Evolutionary conservation across 768 basidiomycete genomes (phyloP).

Genomic region (Pisolithus albus): DNA sequence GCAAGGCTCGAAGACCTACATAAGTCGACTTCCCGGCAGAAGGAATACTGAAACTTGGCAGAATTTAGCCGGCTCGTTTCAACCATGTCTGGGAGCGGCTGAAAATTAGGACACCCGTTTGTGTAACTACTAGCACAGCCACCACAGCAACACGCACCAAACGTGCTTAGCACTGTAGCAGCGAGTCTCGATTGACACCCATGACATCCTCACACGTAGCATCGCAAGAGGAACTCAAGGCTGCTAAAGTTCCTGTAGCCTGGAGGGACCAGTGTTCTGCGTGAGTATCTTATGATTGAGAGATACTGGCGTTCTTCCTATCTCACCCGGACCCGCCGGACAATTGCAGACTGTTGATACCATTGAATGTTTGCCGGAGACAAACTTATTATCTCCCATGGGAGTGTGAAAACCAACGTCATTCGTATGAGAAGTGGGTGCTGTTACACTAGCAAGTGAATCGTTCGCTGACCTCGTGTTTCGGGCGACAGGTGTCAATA

Average conservation of each 20-base stretch:
- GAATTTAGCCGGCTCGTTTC: too few species aligned
- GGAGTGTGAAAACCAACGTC: conserved; percentile 88
- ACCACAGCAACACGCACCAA: not conserved
- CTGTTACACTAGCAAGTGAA: not conserved
- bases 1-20: too few species aligned
- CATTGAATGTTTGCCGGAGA: conserved; percentile 81
- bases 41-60: too few species aligned
- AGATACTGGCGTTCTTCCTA: too few species aligned
- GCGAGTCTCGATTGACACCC: not conserved
- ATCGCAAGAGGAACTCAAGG: conserved; percentile 77
- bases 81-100: too few species aligned
- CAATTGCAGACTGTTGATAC: conserved; percentile 64
- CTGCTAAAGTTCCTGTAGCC: conserved; percentile 62
- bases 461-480: not conserved
- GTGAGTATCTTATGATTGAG: conserved; percentile 41
- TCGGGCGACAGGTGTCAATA: conserved; percentile 71
- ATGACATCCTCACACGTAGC: conserved; percentile 77
- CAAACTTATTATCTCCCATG: conserved; percentile 77
- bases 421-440: conserved; percentile 78
- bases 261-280: conserved; percentile 91
- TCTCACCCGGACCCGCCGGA: not conserved
- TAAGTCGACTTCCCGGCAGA: too few species aligned
- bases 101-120: too few species aligned
- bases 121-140: not conserved
- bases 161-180: not conserved